These are phyloP conservation scores for Neoboletus brunneissimus DNA, from an alignment of 768 basidiomycete species.

Conservation along the genomic window DNA sequence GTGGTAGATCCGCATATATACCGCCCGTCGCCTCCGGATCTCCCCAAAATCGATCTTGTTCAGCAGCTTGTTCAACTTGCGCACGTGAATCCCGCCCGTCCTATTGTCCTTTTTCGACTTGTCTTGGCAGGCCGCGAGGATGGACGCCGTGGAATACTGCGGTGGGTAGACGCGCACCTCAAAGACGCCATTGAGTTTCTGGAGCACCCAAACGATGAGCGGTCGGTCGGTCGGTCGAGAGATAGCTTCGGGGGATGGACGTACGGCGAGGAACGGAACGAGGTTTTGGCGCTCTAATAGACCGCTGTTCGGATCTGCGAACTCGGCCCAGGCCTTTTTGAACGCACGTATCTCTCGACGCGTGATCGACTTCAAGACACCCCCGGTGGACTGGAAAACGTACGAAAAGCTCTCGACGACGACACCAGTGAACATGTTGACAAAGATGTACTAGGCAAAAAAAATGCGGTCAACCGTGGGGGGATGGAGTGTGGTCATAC, in stretches of 20 bases:
- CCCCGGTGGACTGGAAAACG: conserved; percentile 84
- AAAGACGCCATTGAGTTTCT: conserved; percentile 86
- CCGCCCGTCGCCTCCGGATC: conserved; percentile 62
- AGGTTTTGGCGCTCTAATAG: conserved; percentile 70
- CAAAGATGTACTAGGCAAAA: conserved; percentile 77
- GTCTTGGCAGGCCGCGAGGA: conserved; percentile 52
- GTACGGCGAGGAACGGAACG: conserved; percentile 77
- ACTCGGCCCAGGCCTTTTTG: conserved; percentile 92
- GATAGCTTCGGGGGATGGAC: conserved; percentile 27
- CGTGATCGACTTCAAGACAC: conserved; percentile 70
- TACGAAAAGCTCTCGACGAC: conserved; percentile 96
- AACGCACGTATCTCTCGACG: conserved; percentile 91
- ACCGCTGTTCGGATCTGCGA: conserved; percentile 75
- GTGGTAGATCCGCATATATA: conserved; percentile 78
- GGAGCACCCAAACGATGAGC: not conserved
- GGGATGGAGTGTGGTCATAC: conserved; percentile 12
- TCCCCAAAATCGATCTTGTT: conserved; percentile 59
- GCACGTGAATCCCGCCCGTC: conserved; percentile 59
- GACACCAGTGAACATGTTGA: conserved; percentile 96
- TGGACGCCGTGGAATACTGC: conserved; percentile 59
- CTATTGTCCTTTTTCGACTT: conserved; percentile 32
- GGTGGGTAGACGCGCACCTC: conserved; percentile 82
- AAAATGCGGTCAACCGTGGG: not conserved
- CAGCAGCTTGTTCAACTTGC: conserved; percentile 57
- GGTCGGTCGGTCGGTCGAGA: not conserved